A percentile compares a stretch with the other conserved stretches of the same genome.
Evolutionary conservation across 768 basidiomycete species (phyloP).

Genomic region (Lactifluus pinguis): DNA sequence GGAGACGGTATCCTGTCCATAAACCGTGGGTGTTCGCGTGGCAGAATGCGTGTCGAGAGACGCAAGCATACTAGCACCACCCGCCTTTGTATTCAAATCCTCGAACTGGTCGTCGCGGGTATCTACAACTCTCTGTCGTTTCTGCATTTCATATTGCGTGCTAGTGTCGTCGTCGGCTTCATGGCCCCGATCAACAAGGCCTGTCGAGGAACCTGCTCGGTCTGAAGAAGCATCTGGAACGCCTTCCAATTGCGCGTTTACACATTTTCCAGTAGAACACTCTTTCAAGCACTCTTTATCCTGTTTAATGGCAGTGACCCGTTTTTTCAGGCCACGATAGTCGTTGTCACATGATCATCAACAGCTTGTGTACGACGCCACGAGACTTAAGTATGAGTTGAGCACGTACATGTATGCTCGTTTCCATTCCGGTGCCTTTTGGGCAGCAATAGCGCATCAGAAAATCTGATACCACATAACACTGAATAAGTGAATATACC

Average conservation of each 20-base stretch:
- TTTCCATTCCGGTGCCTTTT: constrained; percentile 20
- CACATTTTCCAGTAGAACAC: not conserved
- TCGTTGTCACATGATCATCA: constrained; percentile 12
- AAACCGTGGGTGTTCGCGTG: too few relatives aligned
- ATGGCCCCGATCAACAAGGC: not conserved
- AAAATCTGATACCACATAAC: not conserved
- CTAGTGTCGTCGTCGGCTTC: not conserved
- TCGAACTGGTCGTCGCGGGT: not conserved
- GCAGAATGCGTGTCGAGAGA: not conserved
- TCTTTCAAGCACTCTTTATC: not conserved
- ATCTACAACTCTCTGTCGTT: not conserved
- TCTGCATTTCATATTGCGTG: not conserved
- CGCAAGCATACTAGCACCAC: not conserved
- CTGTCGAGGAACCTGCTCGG: not conserved
- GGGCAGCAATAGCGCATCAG: not conserved
- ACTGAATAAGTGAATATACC: constrained; percentile 1
- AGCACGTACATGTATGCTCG: constrained; percentile 19
- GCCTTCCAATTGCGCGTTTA: not conserved
- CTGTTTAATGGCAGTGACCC: constrained; percentile 8
- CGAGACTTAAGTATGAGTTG: not conserved
- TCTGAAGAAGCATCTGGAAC: not conserved
- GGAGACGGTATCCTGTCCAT: not conserved
- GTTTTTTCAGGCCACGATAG: constrained; percentile 18
- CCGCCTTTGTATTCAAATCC: not conserved
- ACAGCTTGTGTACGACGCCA: not conserved